Evolutionary conservation across 208 protist genomes (phyloP).

Genomic region (Trypanosoma vivax): DNA sequence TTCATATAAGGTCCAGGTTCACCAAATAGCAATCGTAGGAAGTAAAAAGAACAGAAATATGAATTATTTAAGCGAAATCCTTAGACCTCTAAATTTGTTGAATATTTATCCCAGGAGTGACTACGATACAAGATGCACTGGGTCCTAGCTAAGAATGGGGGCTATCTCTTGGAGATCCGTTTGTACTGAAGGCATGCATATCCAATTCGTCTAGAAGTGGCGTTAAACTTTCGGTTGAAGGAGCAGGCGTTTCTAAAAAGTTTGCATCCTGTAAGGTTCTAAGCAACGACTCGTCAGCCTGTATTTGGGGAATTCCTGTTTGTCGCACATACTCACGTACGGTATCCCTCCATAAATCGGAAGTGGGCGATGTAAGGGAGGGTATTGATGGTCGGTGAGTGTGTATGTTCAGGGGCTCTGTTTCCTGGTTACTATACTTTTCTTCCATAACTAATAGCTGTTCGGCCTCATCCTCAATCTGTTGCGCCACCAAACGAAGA

Average conservation of each 20-base stretch:
- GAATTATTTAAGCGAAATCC: too few species aligned
- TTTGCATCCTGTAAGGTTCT: constrained; percentile 71
- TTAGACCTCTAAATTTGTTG: too few species aligned
- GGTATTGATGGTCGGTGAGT: constrained; percentile 27
- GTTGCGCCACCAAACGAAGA: constrained; percentile 28
- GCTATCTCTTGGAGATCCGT: constrained; percentile 31
- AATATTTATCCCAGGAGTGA: constrained; percentile 1
- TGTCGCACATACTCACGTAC: constrained; percentile 80
- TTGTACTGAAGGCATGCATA: constrained; percentile 60
- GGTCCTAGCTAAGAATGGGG: not conserved
- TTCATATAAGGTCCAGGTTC: too few species aligned
- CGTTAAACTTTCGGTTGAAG: constrained; percentile 67
- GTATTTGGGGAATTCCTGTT: constrained; percentile 64
- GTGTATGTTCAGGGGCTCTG: constrained; percentile 22
- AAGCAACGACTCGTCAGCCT: constrained; percentile 74
- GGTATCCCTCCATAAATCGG: constrained; percentile 69
- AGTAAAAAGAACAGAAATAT: too few species aligned
- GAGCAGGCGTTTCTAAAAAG: constrained; percentile 50
- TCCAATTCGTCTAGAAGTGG: constrained; percentile 74
- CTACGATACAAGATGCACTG: not conserved
- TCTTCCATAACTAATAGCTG: constrained; percentile 30
- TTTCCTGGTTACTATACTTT: constrained; percentile 10
- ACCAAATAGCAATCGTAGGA: too few species aligned
- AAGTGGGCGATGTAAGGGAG: constrained; percentile 44
- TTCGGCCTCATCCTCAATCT: constrained; percentile 68